Evolutionary conservation across 805 yeast genomes (phyloP).

Genomic region (Maudiozyma pseudohumilis): DNA sequence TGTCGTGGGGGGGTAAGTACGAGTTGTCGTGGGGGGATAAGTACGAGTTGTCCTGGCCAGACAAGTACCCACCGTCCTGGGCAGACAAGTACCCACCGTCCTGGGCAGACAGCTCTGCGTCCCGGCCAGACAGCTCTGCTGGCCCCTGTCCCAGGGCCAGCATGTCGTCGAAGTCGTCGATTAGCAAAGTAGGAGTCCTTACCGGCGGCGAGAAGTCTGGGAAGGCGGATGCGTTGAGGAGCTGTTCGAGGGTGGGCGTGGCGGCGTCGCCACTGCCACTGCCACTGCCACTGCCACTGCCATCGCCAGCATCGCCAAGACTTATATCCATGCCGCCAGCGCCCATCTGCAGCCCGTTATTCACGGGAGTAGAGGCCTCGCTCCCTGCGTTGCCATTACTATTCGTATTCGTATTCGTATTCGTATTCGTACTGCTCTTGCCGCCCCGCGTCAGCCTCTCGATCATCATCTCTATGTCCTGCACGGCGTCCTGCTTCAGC

Average conservation of each 20-base stretch:
- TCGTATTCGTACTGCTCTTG: background rate
- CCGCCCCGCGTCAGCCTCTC: background rate
- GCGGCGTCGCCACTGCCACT: too few relatives aligned
- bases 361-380: too few relatives aligned
- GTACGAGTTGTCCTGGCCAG: background rate
- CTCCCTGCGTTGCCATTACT: background rate
- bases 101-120: background rate
- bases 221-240: too few relatives aligned
- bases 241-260: too few relatives aligned
- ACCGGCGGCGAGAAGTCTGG: too few relatives aligned
- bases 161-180: background rate
- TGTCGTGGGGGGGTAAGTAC: slow-evolving; percentile 3
- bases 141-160: background rate
- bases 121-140: background rate
- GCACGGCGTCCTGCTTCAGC: background rate
- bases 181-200: slow-evolving; percentile 2
- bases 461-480: background rate
- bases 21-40: background rate
- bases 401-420: background rate
- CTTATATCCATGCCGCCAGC: too few relatives aligned
- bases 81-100: background rate
- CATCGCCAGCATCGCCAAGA: too few relatives aligned
- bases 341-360: too few relatives aligned
- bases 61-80: background rate
- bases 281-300: too few relatives aligned